phyloP scores from a whole-genome alignment of 2,329 filamentous ascomycete species.

The Cercospora beticola region DNA sequence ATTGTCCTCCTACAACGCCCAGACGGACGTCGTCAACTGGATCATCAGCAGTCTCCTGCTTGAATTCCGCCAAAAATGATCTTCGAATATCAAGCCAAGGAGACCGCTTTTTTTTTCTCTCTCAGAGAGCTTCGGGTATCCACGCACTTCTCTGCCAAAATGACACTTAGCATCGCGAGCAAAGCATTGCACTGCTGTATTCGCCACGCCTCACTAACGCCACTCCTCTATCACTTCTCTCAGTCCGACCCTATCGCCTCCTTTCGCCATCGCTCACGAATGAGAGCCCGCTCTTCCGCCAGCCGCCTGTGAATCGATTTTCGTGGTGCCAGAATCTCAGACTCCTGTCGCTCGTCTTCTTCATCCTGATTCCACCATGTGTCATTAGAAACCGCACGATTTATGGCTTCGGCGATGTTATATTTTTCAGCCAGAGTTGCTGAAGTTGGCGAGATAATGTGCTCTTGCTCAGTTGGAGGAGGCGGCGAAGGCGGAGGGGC shows the following conservation, averaged over 20 bases:
- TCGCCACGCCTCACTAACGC: background rate
- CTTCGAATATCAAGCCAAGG: too few species aligned
- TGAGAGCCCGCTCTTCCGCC: background rate
- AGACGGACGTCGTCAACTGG: too few species aligned
- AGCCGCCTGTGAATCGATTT: background rate
- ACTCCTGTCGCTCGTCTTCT: background rate
- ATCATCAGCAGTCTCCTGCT: too few species aligned
- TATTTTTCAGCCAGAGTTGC: background rate
- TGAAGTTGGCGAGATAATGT: background rate
- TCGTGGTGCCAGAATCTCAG: background rate
- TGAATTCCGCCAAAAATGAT: too few species aligned
- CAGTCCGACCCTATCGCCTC: background rate
- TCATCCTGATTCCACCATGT: background rate
- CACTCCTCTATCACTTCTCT: background rate
- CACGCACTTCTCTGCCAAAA: background rate
- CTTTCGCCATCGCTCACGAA: background rate
- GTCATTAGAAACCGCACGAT: background rate
- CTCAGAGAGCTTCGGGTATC: background rate
- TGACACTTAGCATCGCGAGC: too few species aligned
- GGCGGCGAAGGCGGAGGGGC: background rate
- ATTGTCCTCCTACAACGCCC: too few species aligned
- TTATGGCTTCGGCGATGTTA: background rate
- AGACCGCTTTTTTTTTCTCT: background rate
- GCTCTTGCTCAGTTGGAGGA: background rate
- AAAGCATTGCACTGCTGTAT: background rate